Conservation (phyloP, 2,329 filamentous ascomycete genomes). For the Apiospora rasikravindrae region DNA sequence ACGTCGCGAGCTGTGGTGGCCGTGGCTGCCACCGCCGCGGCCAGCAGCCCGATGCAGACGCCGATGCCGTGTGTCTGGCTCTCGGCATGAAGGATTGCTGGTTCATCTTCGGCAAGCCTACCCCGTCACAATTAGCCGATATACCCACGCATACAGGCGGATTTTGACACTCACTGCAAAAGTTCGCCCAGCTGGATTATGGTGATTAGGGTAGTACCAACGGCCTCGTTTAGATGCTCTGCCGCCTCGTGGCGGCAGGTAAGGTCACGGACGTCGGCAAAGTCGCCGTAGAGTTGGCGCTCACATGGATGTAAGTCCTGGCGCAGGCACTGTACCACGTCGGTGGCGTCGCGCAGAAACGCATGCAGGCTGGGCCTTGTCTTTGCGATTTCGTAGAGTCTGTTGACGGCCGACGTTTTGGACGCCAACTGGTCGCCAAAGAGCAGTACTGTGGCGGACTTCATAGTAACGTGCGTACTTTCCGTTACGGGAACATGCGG, state of each 20-base stretch:
- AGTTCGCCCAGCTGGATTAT: conserved; percentile 12
- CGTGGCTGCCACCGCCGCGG: conserved; percentile 38
- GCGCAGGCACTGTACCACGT: conserved; percentile 12
- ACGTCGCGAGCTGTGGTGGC: conserved; percentile 35
- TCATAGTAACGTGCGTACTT: conserved; percentile 5
- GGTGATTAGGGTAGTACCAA: conserved; percentile 13
- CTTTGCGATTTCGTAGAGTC: conserved; percentile 7
- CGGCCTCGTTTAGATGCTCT: conserved; percentile 12
- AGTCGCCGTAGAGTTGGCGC: conserved; percentile 17
- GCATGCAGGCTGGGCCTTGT: background rate
- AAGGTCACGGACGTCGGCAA: conserved; percentile 11
- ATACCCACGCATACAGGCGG: too few species aligned
- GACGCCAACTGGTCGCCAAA: conserved; percentile 16
- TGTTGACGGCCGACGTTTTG: conserved; percentile 6
- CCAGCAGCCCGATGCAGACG: conserved; percentile 39
- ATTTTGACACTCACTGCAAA: background rate
- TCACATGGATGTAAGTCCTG: background rate
- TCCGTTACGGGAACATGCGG: background rate
- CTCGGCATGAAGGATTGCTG: background rate
- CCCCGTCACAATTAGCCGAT: background rate
- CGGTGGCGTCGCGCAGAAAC: conserved; percentile 17
- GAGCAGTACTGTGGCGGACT: conserved; percentile 16
- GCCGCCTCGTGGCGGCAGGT: conserved; percentile 14
- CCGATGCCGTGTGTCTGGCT: conserved; percentile 26
- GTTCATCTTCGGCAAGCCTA: conserved; percentile 5